Base-by-base conservation (phyloP, 129 eudicot species). In the Flaveria robusta region DNA sequence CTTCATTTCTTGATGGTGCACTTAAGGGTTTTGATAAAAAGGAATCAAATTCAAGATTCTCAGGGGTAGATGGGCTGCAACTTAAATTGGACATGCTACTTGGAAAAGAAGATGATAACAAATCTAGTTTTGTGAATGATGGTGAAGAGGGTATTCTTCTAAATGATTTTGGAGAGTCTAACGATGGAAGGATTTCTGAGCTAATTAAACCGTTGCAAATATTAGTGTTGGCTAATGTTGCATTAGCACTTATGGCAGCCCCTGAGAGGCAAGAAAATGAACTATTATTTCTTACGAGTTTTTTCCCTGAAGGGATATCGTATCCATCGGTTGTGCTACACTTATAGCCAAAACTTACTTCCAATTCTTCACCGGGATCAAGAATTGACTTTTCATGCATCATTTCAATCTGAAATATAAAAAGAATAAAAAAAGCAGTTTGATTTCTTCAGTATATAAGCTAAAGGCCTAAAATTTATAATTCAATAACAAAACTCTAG, bases 161-260 rank as follows among this genome's bases (percentile, higher is more conserved):
- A 76, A 94, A 94, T 9, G 98, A 85, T 71, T 82, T 94, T 27
- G 98, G 98, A 13, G 98, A 94, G 65, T 94, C 98, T 80, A 84
- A 76, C 2, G 96, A 87, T 12, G 98, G 98, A 22, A 94, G 90
- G 58, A 94, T 88, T 80, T 94, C 98, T 0, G 97, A 88, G 16
- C 91, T 91, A 68, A 94, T 87, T 74, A 94, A 67, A 4, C 98
- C 98, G 16, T 94, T 88, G 87, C 93, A 94, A 20, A 94, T 87
- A 60, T 91, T 94, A 46, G 98, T 94, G 89, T 94, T 94, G 22
- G 98, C 97, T 73, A 91, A 73, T 31, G 98, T 94, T n/a, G 96
- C 88, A 27, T 94, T 94, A 14, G 97, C 98, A 65, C 98, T 89
- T 55, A 94, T 77, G 26, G 98, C 98, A 16, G 98, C 98, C 23